Conservation (phyloP, 83 land plant genomes). For the Isoetes engelmannii region DNA sequence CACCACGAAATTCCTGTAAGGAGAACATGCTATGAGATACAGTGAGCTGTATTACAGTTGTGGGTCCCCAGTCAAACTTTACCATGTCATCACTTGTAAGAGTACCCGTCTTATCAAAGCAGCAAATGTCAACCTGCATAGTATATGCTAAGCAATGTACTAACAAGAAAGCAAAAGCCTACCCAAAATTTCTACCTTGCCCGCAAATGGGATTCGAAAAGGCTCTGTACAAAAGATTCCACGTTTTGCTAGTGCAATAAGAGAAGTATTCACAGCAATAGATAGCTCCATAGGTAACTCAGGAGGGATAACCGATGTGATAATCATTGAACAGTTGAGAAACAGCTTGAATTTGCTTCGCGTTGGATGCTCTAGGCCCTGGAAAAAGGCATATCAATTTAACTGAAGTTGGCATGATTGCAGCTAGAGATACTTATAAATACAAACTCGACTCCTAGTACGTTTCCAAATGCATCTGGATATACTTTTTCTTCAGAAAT, state of each 20-base stretch:
- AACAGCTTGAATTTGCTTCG: constrained; percentile 95
- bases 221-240: constrained; percentile 98
- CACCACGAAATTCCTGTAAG: constrained; percentile 84
- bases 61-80: constrained; percentile 2
- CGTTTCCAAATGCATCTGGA: too few relatives aligned
- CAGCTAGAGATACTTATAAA: too few relatives aligned
- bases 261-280: constrained; percentile 95
- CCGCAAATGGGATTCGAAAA: constrained; percentile 97
- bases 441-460: too few relatives aligned
- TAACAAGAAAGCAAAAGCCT: constrained; percentile 3
- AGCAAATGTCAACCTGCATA: constrained; percentile 91
- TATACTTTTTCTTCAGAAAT: too few relatives aligned
- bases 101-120: constrained; percentile 99
- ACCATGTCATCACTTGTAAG: constrained; percentile 99
- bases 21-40: neutral
- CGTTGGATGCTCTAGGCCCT: constrained; percentile 98
- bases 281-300: constrained; percentile 98
- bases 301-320: constrained; percentile 98
- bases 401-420: neutral
- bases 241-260: constrained; percentile 84
- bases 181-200: constrained; percentile 52
- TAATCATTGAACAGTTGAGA: constrained; percentile 89
- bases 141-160: neutral
- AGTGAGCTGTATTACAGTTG: neutral
- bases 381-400: constrained; percentile 5